Percentiles rank a stretch among this genome's conserved stretches.
Evolutionary conservation across 768 basidiomycete genomes (phyloP).

Genomic region (Boletus sp.): DNA sequence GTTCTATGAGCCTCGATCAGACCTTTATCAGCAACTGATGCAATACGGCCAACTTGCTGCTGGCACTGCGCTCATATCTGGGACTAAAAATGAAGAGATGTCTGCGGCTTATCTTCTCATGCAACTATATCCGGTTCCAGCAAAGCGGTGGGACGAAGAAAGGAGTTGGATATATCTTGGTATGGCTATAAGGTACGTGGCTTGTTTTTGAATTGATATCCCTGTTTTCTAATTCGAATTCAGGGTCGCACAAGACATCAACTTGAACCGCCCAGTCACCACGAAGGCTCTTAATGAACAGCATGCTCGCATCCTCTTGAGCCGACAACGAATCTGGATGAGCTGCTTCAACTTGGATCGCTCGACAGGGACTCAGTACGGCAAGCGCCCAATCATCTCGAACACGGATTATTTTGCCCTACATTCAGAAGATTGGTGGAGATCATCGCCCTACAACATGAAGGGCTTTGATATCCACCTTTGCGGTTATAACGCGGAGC

Average conservation of each 20-base stretch:
- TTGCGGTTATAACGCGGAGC: conserved; percentile 73
- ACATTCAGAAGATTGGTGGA: conserved; percentile 72
- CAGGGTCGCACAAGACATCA: conserved; percentile 87
- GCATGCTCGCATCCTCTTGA: conserved; percentile 83
- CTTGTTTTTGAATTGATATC: background rate
- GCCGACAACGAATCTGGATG: conserved; percentile 87
- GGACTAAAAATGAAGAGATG: conserved; percentile 80
- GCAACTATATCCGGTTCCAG: conserved; percentile 73
- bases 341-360: conserved; percentile 91
- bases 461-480: conserved; percentile 77
- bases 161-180: conserved; percentile 89
- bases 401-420: conserved; percentile 74
- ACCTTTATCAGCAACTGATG: conserved; percentile 70
- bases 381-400: conserved; percentile 78
- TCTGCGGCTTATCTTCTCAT: conserved; percentile 80
- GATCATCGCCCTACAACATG: conserved; percentile 63
- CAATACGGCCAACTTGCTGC: conserved; percentile 75
- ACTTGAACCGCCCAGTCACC: conserved; percentile 75
- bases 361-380: conserved; percentile 85
- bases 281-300: conserved; percentile 76
- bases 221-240: conserved; percentile 7
- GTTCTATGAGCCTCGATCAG: conserved; percentile 68
- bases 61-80: conserved; percentile 71
- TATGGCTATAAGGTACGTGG: conserved; percentile 71
- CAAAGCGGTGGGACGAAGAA: conserved; percentile 85